Evolutionary conservation across 345 rosid genomes (phyloP), one percentile per base, ranked within the genome.

Genomic region (Gossypium anomalum): DNA sequence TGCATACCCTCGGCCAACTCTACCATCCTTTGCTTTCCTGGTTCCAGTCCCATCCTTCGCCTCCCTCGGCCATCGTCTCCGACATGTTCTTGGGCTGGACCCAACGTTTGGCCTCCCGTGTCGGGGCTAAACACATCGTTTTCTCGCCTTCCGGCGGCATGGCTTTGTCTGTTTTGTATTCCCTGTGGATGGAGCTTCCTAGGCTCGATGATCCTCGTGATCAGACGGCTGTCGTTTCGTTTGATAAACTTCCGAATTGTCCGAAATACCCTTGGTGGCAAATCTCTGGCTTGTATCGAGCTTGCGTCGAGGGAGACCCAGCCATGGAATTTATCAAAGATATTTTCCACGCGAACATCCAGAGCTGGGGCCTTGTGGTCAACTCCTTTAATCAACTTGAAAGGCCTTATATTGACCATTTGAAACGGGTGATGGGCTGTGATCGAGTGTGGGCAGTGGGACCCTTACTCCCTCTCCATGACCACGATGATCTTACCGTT

Each of bases 21-120:
- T 82, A 83, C 69, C 67, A 82, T 63, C 89, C 89, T 56, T 78
- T 89, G 45, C 77, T 81, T 20, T 49, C 77, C 3, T 87, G 90
- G 95, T 86, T 87, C 61, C 22, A 63, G 7, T 74, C 85, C 67
- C 92, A 86, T 27, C 73, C 82, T 59, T 87, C 89, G 0, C 92
- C 92, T 4, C 95, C 92, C 0, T 79, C 79, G 0, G 88, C 78
- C 23, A 81, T 90, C 16, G 71, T 90, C 38, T 83, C 92, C 7
- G 93, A 90, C 67, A 80, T 90, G 78, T 87, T 90, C 83, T 78
- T 85, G 61, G 89, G 95, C 0, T 90, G 91, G 93, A 88, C 95
- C 7, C 77, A 83, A 8, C 74, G 65, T 9, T 77, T 90, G 10
- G 85, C 86, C 14, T 52, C 14, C 11, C 11, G 44, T 48, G 67